phyloP scores from a whole-genome alignment of 2,329 filamentous ascomycete genomes.

The Penicillium sp. region DNA sequence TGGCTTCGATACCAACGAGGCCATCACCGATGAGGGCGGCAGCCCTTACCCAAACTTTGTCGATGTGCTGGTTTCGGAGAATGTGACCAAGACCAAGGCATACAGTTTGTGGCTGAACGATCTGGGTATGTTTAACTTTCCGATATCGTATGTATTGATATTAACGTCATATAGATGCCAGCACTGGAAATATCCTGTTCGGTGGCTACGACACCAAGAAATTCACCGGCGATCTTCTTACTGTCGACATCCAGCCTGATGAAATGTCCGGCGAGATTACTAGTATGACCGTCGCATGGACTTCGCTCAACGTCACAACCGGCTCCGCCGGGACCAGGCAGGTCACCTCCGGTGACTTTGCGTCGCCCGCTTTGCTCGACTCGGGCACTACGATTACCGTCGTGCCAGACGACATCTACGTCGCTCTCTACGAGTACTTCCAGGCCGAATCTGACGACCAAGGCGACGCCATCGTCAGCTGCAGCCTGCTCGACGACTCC shows the following conservation, averaged over 20 bases:
- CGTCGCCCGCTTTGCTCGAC: constrained; percentile 62
- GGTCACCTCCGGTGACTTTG: constrained; percentile 32
- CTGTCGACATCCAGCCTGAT: constrained; percentile 54
- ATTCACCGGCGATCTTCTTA: constrained; percentile 61
- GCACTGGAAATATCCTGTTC: constrained; percentile 69
- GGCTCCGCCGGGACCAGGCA: neutral
- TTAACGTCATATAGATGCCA: constrained; percentile 43
- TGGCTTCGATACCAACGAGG: constrained; percentile 30
- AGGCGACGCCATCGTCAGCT: constrained; percentile 34
- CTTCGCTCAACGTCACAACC: constrained; percentile 35
- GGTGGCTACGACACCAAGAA: constrained; percentile 77
- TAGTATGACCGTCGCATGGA: constrained; percentile 44
- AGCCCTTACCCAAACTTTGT: constrained; percentile 58
- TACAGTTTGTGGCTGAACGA: constrained; percentile 40
- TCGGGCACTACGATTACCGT: constrained; percentile 71
- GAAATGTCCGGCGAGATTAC: constrained; percentile 52
- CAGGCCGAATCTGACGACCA: constrained; percentile 18
- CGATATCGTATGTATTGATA: neutral
- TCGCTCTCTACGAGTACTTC: constrained; percentile 48
- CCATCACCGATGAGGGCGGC: constrained; percentile 16
- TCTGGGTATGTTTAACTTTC: constrained; percentile 19
- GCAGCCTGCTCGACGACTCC: constrained; percentile 40
- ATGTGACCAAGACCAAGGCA: constrained; percentile 46
- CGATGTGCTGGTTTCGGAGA: constrained; percentile 59
- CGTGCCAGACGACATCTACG: constrained; percentile 59